phyloP scores from a whole-genome alignment of 352 stramenopile species.

The Globisporangium spinosum region DNA sequence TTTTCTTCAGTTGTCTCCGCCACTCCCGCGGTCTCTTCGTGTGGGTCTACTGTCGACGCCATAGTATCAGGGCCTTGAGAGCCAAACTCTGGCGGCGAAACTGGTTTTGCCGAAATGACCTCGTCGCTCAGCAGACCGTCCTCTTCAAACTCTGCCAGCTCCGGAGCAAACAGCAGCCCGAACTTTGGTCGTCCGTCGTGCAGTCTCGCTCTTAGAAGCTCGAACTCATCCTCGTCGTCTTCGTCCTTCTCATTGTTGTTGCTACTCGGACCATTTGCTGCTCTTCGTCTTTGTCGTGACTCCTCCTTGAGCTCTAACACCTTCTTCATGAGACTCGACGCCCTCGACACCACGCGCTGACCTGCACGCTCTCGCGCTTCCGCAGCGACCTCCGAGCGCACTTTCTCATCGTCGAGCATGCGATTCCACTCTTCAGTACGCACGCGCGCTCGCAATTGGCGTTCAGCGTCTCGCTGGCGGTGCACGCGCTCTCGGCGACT shows the following conservation, averaged over 20 bases:
- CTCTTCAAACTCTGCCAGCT: slow-evolving; percentile 63
- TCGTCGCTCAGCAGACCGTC: slow-evolving; percentile 28
- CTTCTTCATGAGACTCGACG: slow-evolving; percentile 29
- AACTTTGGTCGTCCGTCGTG: slow-evolving; percentile 5
- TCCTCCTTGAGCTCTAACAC: slow-evolving; percentile 21
- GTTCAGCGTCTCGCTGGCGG: slow-evolving; percentile 48
- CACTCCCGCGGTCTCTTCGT: background rate
- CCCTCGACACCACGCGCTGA: slow-evolving; percentile 34
- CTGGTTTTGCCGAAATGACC: background rate
- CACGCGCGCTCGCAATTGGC: slow-evolving; percentile 35
- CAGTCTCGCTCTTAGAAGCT: background rate
- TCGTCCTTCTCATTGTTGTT: slow-evolving; percentile 21
- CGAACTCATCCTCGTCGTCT: slow-evolving; percentile 1
- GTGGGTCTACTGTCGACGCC: background rate
- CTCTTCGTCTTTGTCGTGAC: slow-evolving; percentile 6
- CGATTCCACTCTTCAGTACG: slow-evolving; percentile 44
- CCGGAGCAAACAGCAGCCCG: slow-evolving; percentile 28
- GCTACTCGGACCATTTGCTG: slow-evolving; percentile 15
- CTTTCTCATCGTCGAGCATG: slow-evolving; percentile 52
- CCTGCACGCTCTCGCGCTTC: slow-evolving; percentile 43
- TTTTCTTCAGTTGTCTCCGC: background rate
- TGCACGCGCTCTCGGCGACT: slow-evolving; percentile 36
- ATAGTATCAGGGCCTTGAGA: background rate
- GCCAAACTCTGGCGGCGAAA: background rate
- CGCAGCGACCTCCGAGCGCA: slow-evolving; percentile 36